Evolutionary conservation across 1,284 basidiomycete genomes (phyloP), one percentile per base, ranked within the genome.

Genomic region (Fomitopsis palustris): DNA sequence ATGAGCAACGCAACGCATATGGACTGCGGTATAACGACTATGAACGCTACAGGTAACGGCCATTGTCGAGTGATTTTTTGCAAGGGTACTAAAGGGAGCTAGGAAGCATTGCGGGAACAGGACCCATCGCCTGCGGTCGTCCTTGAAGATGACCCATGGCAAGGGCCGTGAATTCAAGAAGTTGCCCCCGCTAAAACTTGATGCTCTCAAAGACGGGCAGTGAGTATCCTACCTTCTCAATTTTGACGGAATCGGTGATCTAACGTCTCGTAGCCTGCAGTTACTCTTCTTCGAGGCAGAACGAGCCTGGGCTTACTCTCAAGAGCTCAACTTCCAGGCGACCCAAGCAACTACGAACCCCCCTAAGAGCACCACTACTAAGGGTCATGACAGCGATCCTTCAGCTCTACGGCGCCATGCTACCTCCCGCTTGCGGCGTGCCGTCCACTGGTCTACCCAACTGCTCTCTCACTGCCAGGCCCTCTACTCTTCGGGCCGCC

Each of bases 21-120:
- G 95, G 95, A 23, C 78, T 96, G 65, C 87, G 95, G 61, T 95
- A 93, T 70, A 92, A 89, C 70, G 95, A 98, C 73, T 89, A 87
- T 74, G 78, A 82, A 64, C 87, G 93, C 59, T 96, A 96, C 75
- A 82, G 91, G 89, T 92, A 65, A 57, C 77, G 10, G 47, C 9
- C 8, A 14, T 2, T 5, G 27, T 10, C 42, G 33, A 29, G 12
- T 31, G 45, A 14, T 33, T 25, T 14, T n/a, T 17, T 47, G 14
- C n/a, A 16, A 45, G 37, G 5, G 8, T 31, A 9, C 33, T 43
- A 38, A 57, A 35, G 35, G 39, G 55, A 43, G 29, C 21, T 73
- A 94, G 93, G 64, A 93, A 92, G 67, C 95, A 96, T 69, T 97
- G 95, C 72, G 85, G 91, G 16, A 93, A 93, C 72, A 88, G 93